Conservation (phyloP, 768 basidiomycete genomes). For the Lactifluus hygrophoroides region DNA sequence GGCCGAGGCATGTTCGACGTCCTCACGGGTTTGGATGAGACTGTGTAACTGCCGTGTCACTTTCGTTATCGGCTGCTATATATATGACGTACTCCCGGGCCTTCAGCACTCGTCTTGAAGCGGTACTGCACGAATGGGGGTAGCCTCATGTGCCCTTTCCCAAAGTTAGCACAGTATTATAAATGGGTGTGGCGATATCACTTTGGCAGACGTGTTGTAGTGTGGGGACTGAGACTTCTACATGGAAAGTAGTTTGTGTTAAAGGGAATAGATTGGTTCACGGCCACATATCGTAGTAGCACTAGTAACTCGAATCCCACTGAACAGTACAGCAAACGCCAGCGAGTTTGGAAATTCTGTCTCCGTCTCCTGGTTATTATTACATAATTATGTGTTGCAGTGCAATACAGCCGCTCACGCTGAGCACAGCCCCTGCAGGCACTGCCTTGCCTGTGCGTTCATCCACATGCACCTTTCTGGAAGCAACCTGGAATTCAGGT, state of each 20-base stretch:
- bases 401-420: too few relatives aligned
- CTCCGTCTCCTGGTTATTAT: too few relatives aligned
- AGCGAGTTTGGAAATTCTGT: too few relatives aligned
- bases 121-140: background rate
- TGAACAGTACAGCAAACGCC: background rate
- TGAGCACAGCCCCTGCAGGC: too few relatives aligned
- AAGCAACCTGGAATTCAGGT: too few relatives aligned
- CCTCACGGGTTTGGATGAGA: slow-evolving; percentile 8
- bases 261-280: too few relatives aligned
- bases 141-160: background rate
- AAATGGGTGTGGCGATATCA: background rate
- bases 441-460: too few relatives aligned
- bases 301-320: background rate
- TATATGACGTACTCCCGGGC: background rate
- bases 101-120: background rate
- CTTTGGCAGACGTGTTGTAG: background rate
- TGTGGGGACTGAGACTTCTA: background rate
- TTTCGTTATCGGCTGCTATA: background rate
- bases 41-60: background rate
- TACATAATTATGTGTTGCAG: too few relatives aligned
- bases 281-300: background rate
- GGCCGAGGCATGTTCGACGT: slow-evolving; percentile 6
- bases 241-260: background rate
- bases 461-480: too few relatives aligned
- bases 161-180: too few relatives aligned